phyloP scores from a whole-genome alignment of 148 eudicot genomes.

The Spergularia marina region DNA sequence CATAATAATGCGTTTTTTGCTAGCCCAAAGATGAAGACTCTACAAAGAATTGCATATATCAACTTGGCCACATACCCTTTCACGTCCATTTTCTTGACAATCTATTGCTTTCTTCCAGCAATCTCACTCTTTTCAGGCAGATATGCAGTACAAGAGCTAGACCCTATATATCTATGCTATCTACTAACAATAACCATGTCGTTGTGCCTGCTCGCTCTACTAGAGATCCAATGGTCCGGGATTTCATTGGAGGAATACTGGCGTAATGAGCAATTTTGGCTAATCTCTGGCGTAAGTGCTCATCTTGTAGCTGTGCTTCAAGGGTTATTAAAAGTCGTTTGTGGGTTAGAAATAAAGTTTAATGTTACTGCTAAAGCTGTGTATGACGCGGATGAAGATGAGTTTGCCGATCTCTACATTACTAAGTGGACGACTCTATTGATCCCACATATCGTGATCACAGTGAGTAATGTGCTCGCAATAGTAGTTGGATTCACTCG shows the following conservation, averaged over 20 bases:
- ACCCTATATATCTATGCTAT: slow-evolving; percentile 14
- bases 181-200: slow-evolving; percentile 15
- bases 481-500: slow-evolving; percentile 17
- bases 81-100: slow-evolving; percentile 7
- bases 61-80: slow-evolving; percentile 28
- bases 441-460: slow-evolving; percentile 20
- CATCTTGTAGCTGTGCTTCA: slow-evolving; percentile 26
- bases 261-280: slow-evolving; percentile 28
- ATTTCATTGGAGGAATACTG: slow-evolving; percentile 24
- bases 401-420: slow-evolving; percentile 24
- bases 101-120: background rate
- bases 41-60: slow-evolving; percentile 24
- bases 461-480: slow-evolving; percentile 17
- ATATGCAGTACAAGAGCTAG: background rate
- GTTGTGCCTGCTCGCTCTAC: slow-evolving; percentile 17
- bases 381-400: slow-evolving; percentile 20
- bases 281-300: slow-evolving; percentile 19
- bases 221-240: slow-evolving; percentile 26
- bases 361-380: slow-evolving; percentile 26
- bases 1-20: slow-evolving; percentile 24
- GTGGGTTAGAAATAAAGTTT: slow-evolving; percentile 26
- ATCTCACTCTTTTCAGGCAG: background rate
- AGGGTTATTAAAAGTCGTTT: slow-evolving; percentile 20
- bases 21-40: background rate
- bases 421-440: slow-evolving; percentile 28